These are phyloP conservation scores for Xylariaceae sp. DNA, from an alignment of 2,329 filamentous ascomycete species.

Conservation along the genomic window DNA sequence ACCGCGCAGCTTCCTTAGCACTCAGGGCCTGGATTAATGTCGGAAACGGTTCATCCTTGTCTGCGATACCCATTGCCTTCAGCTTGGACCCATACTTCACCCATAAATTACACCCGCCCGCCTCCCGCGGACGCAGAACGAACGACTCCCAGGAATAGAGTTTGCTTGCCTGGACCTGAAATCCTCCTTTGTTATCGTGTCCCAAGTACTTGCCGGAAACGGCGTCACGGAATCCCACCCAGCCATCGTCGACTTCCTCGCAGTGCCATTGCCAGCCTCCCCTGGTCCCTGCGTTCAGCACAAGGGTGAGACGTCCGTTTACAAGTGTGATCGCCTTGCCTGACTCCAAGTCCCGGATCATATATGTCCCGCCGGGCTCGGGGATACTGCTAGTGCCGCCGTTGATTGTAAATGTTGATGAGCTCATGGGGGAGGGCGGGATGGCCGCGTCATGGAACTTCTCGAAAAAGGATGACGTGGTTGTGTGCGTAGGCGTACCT, in stretches of 20 bases:
- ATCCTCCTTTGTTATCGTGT: constrained; percentile 4
- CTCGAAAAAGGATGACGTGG: neutral
- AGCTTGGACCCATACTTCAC: neutral
- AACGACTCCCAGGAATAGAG: constrained; percentile 11
- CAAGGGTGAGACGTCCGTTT: constrained; percentile 2
- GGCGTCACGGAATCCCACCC: constrained; percentile 22
- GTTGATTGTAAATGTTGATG: too few species aligned
- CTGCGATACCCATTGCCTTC: constrained; percentile 6
- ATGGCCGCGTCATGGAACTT: neutral
- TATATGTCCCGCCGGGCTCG: constrained; percentile 18
- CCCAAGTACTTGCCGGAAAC: constrained; percentile 24
- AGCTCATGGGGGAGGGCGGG: neutral
- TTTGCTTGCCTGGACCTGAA: neutral
- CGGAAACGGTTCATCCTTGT: neutral
- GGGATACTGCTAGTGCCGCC: too few species aligned
- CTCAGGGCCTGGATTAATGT: neutral
- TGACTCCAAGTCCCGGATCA: constrained; percentile 20
- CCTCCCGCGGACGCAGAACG: constrained; percentile 16
- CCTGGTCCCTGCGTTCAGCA: neutral
- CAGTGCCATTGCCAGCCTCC: constrained; percentile 31
- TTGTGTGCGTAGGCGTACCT: neutral
- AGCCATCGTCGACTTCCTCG: constrained; percentile 13
- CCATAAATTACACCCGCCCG: constrained; percentile 21
- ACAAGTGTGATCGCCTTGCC: constrained; percentile 2
- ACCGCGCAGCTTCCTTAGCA: constrained; percentile 8